Evolutionary conservation across 176 grass and related monocot species (phyloP), one percentile per base, ranked within the genome.

Genomic region (Hsuehochloa calcarea): DNA sequence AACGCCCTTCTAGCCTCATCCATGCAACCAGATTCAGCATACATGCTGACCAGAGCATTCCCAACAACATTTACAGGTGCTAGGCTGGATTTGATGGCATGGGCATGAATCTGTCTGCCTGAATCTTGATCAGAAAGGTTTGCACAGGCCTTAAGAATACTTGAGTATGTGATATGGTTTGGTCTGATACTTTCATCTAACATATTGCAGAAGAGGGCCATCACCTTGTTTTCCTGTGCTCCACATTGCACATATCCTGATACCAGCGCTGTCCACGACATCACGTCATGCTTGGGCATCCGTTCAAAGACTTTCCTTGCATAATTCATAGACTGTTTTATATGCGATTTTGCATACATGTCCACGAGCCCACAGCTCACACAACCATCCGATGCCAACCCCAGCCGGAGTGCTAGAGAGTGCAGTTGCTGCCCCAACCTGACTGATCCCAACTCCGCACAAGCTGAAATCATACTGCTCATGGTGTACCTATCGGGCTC

Each of bases 201-300:
- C 84, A 97, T 93, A 66, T 93, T 71, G 5, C 80, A 51, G 25
- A 93, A 88, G 38, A 93, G 88, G 1, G 26, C 17, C 34, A 88
- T 54, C 9, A 90, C 87, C 79, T 80, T 85, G 52, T 91, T 88
- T 45, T 88, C 89, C 54, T 91, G 85, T 8, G 55, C 49, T 65
- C 88, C 87, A 45, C 74, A 79, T 85, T 95, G 95, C 66, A 88
- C 87, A 73, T 91, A 95, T 50, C 95, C 92, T 75, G 95, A 95
- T 65, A 97, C 78, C 22, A 97, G 65, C 6, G 92, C 84, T 2
- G 95, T 97, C 95, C 95, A 97, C 15, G 90, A 88, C 70, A 97
- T 88, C 15, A 97, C 92, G 5, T 87, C 90, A 65, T 71, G 82
- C 41, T 82, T 84, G 37, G 75, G 74, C 85, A 97, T 85, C 23